These are phyloP conservation scores for Aspergillus sparsus DNA, from an alignment of 495 filamentous ascomycete species.

Conservation along the genomic window DNA sequence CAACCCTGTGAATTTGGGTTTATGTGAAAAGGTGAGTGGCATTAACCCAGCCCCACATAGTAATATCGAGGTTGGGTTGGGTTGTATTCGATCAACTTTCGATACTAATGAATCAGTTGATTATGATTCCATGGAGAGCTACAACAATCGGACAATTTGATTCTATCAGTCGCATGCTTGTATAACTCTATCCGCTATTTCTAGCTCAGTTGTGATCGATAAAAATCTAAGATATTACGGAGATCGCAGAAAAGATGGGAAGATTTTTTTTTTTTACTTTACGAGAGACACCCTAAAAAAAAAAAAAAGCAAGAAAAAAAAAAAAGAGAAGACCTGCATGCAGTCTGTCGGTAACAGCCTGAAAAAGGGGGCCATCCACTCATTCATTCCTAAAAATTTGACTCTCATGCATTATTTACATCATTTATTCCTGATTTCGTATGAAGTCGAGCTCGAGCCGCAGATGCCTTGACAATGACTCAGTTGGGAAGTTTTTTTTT, in stretches of 20 bases:
- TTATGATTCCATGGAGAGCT: too few species aligned
- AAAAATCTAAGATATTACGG: background rate
- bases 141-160: background rate
- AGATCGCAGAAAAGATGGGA: background rate
- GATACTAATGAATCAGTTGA: too few species aligned
- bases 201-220: background rate
- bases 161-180: background rate
- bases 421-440: background rate
- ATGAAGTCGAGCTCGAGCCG: background rate
- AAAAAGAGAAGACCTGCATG: background rate
- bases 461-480: background rate
- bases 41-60: background rate
- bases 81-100: too few species aligned
- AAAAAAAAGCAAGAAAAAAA: background rate
- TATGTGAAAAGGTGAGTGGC: conserved; percentile 10
- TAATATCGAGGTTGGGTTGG: too few species aligned
- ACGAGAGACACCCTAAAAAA: background rate
- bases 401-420: conserved; percentile 4
- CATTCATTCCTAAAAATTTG: background rate
- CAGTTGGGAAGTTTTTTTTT: background rate
- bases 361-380: conserved; percentile 18
- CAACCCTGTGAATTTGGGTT: background rate
- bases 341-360: conserved; percentile 8
- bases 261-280: background rate
- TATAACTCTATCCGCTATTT: background rate